Evolutionary conservation across 2,329 filamentous ascomycete genomes (phyloP).

Genomic region (Cladosporium sp.): DNA sequence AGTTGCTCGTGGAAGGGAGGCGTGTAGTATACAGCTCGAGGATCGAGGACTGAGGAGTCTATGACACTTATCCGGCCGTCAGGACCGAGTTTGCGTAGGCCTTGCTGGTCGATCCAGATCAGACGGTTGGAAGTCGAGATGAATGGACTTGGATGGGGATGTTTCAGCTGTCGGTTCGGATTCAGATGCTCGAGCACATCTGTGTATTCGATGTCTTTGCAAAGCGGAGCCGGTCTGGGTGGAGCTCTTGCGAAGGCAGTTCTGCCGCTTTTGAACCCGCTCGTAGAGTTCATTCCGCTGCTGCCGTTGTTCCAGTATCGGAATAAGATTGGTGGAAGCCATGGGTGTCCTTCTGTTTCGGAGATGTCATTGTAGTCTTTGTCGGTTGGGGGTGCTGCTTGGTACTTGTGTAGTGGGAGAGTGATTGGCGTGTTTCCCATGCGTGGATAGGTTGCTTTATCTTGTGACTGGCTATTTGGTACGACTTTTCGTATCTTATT

Average conservation of each 20-base stretch:
- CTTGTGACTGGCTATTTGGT: not conserved
- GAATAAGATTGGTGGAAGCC: not conserved
- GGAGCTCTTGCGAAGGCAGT: not conserved
- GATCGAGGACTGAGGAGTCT: not conserved
- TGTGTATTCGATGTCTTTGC: not conserved
- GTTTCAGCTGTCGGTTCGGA: not conserved
- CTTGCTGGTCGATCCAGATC: not conserved
- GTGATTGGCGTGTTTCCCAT: not conserved
- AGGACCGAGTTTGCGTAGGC: not conserved
- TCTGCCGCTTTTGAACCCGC: not conserved
- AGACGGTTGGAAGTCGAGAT: not conserved
- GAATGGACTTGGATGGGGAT: not conserved
- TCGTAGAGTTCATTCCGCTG: not conserved
- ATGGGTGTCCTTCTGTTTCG: not conserved
- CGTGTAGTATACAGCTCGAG: not conserved
- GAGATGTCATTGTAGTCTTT: not conserved
- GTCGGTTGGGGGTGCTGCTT: not conserved
- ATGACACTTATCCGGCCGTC: not conserved
- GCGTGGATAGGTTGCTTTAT: not conserved
- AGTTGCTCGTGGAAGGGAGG: not conserved
- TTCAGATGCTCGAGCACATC: constrained; percentile 1
- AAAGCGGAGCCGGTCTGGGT: not conserved
- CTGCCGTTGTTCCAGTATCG: not conserved
- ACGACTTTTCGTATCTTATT: too few relatives aligned
- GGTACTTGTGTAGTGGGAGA: not conserved